Base-by-base conservation (phyloP, 768 basidiomycete genomes). In the Trametes villosa region DNA sequence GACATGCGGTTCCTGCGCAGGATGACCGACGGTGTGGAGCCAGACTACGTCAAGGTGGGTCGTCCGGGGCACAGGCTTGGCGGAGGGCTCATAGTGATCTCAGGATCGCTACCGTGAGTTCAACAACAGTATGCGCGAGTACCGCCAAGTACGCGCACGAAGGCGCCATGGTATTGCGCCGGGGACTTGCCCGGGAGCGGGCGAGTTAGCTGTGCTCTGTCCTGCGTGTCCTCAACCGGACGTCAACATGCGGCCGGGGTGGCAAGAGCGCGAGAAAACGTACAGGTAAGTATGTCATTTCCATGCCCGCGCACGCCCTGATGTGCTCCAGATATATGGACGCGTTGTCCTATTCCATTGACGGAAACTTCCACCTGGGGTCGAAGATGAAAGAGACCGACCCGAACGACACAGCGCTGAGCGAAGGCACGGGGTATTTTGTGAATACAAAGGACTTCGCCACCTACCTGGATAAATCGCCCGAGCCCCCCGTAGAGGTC, bases 211-310 rank as follows among this genome's bases (percentile, higher is more conserved):
- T 8, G 33, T 69, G 11, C 22, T 49, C 9, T 72, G 70, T 49
- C 69, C 67, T 3, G 65, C 67, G 13, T 72, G 71, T 38, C 70
- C 71, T 7, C 55, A 65, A 5, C 68, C 68, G 15, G 57, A 53
- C 0, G 17, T 26, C 4, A 72, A 70, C 57, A 42, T 68, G 26
- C 65, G 65, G 3, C 41, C 50, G 2, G 61, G 56, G 12, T 71
- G 65, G 67, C 31, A 68, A 11, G n/a, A 29, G 17, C 33, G 51
- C 13, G 44, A 15, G 4, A 26, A 24, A 12, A 12, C 17, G 29
- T 15, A 47, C 13, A 48, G 27, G 45, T 47, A 9, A 20, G 12
- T 9, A 1, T 3, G 33, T 1, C 9, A 26, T 48, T 38, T 8
- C 45, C n/a, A n/a, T n/a, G n/a, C 18, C 29, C 8, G 34, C 8